These are phyloP conservation scores for Gossypium schwendimanii DNA, from an alignment of 441 rosid species.

Conservation along the genomic window DNA sequence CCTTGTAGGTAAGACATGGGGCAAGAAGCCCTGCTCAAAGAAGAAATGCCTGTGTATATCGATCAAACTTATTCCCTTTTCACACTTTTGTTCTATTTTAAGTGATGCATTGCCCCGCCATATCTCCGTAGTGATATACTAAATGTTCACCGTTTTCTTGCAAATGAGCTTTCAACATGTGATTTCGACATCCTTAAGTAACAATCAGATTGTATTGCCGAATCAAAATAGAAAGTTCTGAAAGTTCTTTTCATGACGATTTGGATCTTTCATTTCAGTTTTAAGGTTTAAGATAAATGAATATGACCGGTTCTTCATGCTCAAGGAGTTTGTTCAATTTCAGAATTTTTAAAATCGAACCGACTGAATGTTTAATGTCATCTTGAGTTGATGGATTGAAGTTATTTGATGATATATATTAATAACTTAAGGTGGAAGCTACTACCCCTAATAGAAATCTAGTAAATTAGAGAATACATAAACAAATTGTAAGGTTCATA, in stretches of 20 bases:
- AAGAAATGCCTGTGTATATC: neutral
- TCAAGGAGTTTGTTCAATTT: neutral
- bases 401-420: neutral
- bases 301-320: neutral
- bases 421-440: neutral
- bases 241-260: neutral
- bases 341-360: neutral
- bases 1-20: constrained; percentile 33
- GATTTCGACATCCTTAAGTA: neutral
- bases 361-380: neutral
- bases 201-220: neutral
- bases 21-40: neutral
- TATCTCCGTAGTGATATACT: neutral
- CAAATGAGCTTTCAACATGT: constrained; percentile 4
- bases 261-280: neutral
- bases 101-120: neutral
- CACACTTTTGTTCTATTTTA: neutral
- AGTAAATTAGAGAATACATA: neutral
- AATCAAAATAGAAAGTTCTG: neutral
- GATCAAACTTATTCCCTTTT: neutral
- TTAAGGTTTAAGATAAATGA: neutral
- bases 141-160: constrained; percentile 3
- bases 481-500: neutral
- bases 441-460: neutral
- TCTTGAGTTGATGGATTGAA: neutral